Evolutionary conservation across 202 grass and related monocot species (phyloP).

Genomic region (Thinopyrum obtusiflorum): DNA sequence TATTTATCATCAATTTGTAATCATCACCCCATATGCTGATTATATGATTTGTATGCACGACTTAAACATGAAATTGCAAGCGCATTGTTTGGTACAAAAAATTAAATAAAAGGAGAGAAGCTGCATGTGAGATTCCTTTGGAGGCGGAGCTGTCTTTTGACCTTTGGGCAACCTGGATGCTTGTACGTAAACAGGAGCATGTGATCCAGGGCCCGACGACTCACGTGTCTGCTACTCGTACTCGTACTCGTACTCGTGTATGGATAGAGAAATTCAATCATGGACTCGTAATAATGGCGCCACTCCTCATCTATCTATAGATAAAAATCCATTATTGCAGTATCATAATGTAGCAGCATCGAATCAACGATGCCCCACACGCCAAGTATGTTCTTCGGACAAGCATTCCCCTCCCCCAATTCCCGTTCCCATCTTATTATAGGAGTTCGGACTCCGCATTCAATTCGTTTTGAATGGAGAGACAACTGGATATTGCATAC

Average conservation of each 20-base stretch:
- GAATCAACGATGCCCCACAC: conserved; percentile 21
- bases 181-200: conserved; percentile 12
- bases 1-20: too few relatives aligned
- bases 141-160: conserved; percentile 13
- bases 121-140: conserved; percentile 15
- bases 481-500: not conserved
- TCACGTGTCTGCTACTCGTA: conserved; percentile 23
- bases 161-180: conserved; percentile 3
- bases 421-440: not conserved
- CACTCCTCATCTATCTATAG: not conserved
- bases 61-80: too few relatives aligned
- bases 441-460: not conserved
- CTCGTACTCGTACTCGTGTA: not conserved
- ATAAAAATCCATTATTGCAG: not conserved
- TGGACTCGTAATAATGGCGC: not conserved
- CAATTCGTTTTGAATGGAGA: not conserved
- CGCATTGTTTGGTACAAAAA: not conserved
- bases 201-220: conserved; percentile 22
- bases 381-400: conserved; percentile 14
- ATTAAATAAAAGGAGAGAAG: not conserved
- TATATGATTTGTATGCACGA: too few relatives aligned
- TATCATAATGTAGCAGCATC: not conserved
- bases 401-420: not conserved
- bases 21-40: too few relatives aligned
- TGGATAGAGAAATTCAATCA: conserved; percentile 10